phyloP scores from a whole-genome alignment of 257 asterid genomes.

The Solanum appendiculatum region DNA sequence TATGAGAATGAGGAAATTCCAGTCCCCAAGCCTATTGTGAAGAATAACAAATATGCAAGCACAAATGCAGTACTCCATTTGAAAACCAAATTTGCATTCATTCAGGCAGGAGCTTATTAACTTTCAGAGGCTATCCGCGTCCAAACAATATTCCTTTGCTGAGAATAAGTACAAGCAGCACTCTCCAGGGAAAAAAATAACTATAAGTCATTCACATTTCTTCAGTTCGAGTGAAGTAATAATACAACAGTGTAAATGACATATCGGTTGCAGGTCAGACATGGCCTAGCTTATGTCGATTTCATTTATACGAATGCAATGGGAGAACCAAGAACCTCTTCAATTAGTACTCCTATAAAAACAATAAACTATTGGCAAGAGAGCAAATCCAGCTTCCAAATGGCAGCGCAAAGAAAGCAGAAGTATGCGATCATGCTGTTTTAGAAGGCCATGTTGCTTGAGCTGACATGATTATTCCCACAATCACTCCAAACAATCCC shows the following conservation, averaged over 20 bases:
- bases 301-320: background rate
- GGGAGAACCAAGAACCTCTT: background rate
- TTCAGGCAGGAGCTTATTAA: background rate
- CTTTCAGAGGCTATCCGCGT: background rate
- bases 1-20: background rate
- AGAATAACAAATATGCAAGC: background rate
- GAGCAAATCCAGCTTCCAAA: background rate
- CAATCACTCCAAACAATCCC: conserved; percentile 94
- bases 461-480: conserved; percentile 97
- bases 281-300: background rate
- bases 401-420: background rate
- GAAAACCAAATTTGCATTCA: background rate
- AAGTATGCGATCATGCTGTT: conserved; percentile 10
- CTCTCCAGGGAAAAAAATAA: background rate
- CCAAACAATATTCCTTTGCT: background rate
- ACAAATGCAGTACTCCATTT: background rate
- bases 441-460: conserved; percentile 96
- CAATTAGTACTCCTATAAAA: background rate
- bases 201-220: background rate
- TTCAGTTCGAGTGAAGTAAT: background rate
- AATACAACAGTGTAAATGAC: background rate
- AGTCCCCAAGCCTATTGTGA: background rate
- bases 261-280: background rate
- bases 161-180: background rate
- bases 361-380: background rate